These are phyloP conservation scores for Paxillus ammoniavirescens DNA, from an alignment of 768 basidiomycete species.

Conservation along the genomic window DNA sequence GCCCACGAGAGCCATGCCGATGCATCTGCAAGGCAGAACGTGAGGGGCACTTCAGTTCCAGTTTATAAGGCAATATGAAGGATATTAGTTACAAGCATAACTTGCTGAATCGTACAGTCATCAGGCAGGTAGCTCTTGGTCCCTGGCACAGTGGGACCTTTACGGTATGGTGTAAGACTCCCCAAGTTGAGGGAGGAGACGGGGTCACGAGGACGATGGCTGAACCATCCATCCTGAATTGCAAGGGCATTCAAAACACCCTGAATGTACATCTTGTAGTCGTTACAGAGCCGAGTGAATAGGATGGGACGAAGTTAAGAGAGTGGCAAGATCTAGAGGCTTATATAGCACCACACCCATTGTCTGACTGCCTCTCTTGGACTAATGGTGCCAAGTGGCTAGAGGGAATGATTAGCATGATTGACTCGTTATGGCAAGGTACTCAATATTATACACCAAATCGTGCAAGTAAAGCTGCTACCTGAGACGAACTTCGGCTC, in stretches of 20 bases:
- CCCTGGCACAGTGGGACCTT: constrained; percentile 25
- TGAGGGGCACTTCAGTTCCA: background rate
- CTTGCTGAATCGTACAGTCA: constrained; percentile 33
- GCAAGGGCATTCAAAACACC: background rate
- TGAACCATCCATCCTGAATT: background rate
- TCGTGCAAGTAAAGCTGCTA: too few species aligned
- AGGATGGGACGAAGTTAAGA: too few species aligned
- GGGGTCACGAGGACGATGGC: background rate
- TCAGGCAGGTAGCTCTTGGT: constrained; percentile 23
- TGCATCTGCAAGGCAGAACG: constrained; percentile 26
- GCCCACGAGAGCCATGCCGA: constrained; percentile 35
- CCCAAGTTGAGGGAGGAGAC: constrained; percentile 15
- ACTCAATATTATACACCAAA: too few species aligned
- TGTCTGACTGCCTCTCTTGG: too few species aligned
- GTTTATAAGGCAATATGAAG: background rate
- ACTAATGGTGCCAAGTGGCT: too few species aligned
- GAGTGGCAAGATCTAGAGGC: too few species aligned
- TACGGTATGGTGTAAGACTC: constrained; percentile 31
- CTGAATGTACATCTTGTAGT: background rate
- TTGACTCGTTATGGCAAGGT: too few species aligned
- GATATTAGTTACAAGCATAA: constrained; percentile 26
- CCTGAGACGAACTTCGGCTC: background rate
- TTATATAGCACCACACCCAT: too few species aligned
- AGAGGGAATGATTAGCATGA: too few species aligned
- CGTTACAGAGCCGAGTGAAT: background rate